Evolutionary conservation across 306 rosid species (phyloP).

Genomic region (Castanopsis chinensis): DNA sequence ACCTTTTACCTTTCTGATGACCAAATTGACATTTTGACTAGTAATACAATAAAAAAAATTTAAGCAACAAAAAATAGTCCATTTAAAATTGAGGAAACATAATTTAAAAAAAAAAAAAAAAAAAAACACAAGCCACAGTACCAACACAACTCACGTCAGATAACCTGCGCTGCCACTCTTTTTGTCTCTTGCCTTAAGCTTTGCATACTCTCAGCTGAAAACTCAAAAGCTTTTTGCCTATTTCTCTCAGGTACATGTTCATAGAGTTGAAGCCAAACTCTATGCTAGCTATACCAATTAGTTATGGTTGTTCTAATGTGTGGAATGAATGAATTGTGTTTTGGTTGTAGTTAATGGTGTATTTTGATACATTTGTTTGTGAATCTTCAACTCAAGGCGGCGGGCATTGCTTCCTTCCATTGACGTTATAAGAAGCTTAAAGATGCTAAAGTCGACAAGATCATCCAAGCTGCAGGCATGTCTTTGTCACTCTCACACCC

Average conservation of each 20-base stretch:
- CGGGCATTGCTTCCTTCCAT: slow-evolving; percentile 81
- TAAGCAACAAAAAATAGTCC: no score
- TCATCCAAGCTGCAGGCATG: slow-evolving; percentile 90
- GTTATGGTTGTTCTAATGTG: not conserved
- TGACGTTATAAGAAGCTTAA: slow-evolving; percentile 87
- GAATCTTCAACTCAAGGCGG: slow-evolving; percentile 40
- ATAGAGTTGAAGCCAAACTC: no score
- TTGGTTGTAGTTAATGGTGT: not conserved
- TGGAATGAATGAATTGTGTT: not conserved
- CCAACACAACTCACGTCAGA: not conserved
- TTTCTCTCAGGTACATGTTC: not conserved
- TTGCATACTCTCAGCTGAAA: not conserved
- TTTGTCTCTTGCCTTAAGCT: not conserved
- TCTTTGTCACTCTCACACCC: not conserved
- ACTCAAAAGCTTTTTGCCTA: not conserved
- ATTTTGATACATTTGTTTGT: not conserved
- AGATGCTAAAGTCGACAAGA: slow-evolving; percentile 96
- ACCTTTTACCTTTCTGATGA: no score
- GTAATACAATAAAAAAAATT: no score
- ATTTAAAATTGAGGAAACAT: no score
- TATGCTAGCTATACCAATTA: no score
- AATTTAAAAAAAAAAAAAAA: no score
- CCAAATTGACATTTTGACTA: no score
- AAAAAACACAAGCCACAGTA: not conserved
- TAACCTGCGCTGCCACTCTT: not conserved